Base-by-base conservation (phyloP, 805 yeast genomes). In the Candida tammaniensis region DNA sequence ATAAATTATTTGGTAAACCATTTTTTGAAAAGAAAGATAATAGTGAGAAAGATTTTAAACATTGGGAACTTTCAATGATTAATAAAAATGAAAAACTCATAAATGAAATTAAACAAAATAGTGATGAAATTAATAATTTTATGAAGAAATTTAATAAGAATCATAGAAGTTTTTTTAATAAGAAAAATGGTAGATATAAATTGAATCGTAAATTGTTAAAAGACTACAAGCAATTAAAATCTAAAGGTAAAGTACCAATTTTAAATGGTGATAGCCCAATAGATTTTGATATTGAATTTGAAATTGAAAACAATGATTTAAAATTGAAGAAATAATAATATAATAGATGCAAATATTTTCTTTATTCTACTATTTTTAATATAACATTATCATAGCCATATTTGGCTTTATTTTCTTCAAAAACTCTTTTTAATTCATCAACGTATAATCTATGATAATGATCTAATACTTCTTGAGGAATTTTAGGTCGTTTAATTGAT, bases 401-500 rank as follows among this genome's bases (percentile, higher is more conserved):
- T 38, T 66, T 64, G 2, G 61, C 68, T 54, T 80, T 86, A 52
- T 88, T 74, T 4, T 75, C 80, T 24, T 82, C 76, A 57, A 78
- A 91, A 2, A 88, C 64, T 42, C 72, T 64, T 42, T 68, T 57
- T 46, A 89, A 58, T 40, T 79, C 85, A 5, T 75, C 70, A 8
- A 83, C 71, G 52, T 93, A 93, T 17, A 79, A 46, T 11, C 59
- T 62, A 57, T 91, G 98, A 49, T 82, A 87, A 41, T 79, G 68
- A 35, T 83, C 81, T 12, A 88, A 68, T 18, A 66, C 36, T 20
- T 59, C 67, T 16, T 54, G 61, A 2, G 73, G 71, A 17, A 64
- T 50, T 31, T 61, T 59, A 4, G 59, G 35, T 33, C 49, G 51
- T 27, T 42, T 43, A 1, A 47, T 36, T 2, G 49, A 40, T 31